phyloP scores from a whole-genome alignment of 2,329 filamentous ascomycete genomes.

The Colletotrichum plurivorum region DNA sequence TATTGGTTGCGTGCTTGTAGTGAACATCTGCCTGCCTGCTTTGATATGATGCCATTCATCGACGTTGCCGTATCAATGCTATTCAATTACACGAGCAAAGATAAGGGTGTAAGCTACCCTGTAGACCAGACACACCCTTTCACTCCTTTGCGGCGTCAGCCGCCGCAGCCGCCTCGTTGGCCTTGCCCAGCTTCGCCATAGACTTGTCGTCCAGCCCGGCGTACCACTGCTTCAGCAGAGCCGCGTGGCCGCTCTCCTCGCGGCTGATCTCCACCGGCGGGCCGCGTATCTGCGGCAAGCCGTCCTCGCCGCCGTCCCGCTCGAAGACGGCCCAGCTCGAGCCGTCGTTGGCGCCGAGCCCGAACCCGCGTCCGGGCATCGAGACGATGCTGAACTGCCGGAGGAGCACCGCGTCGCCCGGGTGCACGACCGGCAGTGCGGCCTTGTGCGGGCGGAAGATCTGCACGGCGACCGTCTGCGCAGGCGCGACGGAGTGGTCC shows the following conservation, averaged over 20 bases:
- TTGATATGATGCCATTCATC: not conserved
- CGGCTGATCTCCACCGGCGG: conserved; percentile 70
- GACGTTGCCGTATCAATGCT: not conserved
- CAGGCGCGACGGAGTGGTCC: conserved; percentile 68
- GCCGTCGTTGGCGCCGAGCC: conserved; percentile 66
- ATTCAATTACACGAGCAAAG: no score
- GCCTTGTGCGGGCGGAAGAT: conserved; percentile 72
- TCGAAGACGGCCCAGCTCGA: conserved; percentile 76
- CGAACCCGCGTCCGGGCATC: conserved; percentile 68
- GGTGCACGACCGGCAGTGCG: conserved; percentile 67
- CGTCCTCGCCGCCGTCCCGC: conserved; percentile 50
- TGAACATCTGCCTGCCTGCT: no score
- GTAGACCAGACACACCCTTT: no score
- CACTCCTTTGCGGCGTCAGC: conserved; percentile 41
- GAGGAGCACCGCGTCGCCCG: conserved; percentile 72
- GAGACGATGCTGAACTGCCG: conserved; percentile 69
- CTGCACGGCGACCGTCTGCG: conserved; percentile 66
- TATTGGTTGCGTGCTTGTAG: no score
- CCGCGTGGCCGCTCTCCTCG: conserved; percentile 64
- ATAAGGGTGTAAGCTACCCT: no score
- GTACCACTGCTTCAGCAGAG: conserved; percentile 65
- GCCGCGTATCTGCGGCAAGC: conserved; percentile 68
- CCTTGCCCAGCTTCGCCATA: conserved; percentile 63
- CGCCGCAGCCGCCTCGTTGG: conserved; percentile 55
- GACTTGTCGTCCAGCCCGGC: conserved; percentile 61